phyloP scores from a whole-genome alignment of 2,329 filamentous ascomycete genomes.

The Phaeosphaeriaceae sp. region DNA sequence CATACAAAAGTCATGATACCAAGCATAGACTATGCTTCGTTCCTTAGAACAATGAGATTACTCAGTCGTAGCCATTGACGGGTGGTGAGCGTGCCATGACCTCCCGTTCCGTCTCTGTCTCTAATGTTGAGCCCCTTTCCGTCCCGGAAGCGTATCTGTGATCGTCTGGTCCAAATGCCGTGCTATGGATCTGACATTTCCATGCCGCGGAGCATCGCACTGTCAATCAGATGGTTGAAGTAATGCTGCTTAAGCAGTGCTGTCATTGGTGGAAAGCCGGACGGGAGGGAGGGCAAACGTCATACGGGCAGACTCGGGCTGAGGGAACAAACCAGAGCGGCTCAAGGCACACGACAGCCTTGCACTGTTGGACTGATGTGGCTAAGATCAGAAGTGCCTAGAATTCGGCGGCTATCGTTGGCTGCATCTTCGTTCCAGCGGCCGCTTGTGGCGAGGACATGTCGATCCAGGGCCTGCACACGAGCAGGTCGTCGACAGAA shows the following conservation, averaged over 20 bases:
- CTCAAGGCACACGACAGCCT: slow-evolving; percentile 16
- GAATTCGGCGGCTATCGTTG: slow-evolving; percentile 14
- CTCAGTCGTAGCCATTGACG: neutral
- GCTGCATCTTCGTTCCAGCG: neutral
- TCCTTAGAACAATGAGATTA: slow-evolving; percentile 9
- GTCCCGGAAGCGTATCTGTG: too few relatives aligned
- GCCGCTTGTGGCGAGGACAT: slow-evolving; percentile 12
- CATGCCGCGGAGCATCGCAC: neutral
- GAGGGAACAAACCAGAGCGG: slow-evolving; percentile 8
- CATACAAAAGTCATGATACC: slow-evolving; percentile 35
- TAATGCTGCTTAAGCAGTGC: neutral
- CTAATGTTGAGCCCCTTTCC: too few relatives aligned
- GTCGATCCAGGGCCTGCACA: slow-evolving; percentile 8
- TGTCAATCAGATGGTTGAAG: neutral
- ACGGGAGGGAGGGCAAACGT: slow-evolving; percentile 12
- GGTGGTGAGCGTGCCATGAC: too few relatives aligned
- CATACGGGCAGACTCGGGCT: slow-evolving; percentile 29
- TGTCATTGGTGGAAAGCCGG: slow-evolving; percentile 4
- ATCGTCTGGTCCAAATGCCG: too few relatives aligned
- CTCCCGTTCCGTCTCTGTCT: too few relatives aligned
- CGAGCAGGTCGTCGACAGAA: slow-evolving; percentile 1
- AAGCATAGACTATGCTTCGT: slow-evolving; percentile 22
- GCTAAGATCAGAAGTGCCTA: slow-evolving; percentile 7
- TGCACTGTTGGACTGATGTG: neutral
- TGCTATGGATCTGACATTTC: too few relatives aligned